Evolutionary conservation across 2,329 filamentous ascomycete genomes (phyloP).

Genomic region (Colletotrichum spaethianum): DNA sequence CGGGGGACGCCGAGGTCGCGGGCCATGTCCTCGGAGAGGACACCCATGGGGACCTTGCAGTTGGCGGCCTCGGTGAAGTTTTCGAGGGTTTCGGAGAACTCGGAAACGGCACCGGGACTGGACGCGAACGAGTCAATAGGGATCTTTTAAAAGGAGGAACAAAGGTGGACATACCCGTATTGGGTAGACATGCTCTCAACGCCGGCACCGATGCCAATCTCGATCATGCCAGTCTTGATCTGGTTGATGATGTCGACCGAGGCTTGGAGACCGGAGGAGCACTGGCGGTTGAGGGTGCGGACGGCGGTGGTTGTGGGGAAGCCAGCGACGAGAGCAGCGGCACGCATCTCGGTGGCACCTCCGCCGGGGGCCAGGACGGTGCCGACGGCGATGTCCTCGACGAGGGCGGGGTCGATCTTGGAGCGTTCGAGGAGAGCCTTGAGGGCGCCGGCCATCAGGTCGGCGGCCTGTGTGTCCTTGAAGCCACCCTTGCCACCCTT

Average conservation of each 20-base stretch:
- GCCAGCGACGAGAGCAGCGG: conserved; percentile 89
- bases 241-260: conserved; percentile 95
- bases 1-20: conserved; percentile 83
- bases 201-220: conserved; percentile 92
- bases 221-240: conserved; percentile 93
- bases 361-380: conserved; percentile 93
- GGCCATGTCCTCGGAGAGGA: conserved; percentile 95
- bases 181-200: conserved; percentile 96
- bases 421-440: conserved; percentile 87
- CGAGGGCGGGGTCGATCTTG: conserved; percentile 86
- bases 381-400: conserved; percentile 94
- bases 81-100: conserved; percentile 93
- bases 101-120: conserved; percentile 86
- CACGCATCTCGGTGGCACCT: conserved; percentile 96
- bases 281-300: conserved; percentile 92
- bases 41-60: conserved; percentile 98
- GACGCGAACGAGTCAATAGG: conserved; percentile 10
- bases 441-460: conserved; percentile 88
- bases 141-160: not conserved
- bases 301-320: conserved; percentile 90
- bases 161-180: conserved; percentile 77
- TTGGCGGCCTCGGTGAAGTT: conserved; percentile 86
- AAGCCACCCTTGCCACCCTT: conserved; percentile 94
- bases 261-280: conserved; percentile 92
- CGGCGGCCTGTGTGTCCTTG: conserved; percentile 92